These are phyloP conservation scores for Microbotryum intermedium DNA, from an alignment of 1,284 basidiomycete genomes.

Conservation along the genomic window DNA sequence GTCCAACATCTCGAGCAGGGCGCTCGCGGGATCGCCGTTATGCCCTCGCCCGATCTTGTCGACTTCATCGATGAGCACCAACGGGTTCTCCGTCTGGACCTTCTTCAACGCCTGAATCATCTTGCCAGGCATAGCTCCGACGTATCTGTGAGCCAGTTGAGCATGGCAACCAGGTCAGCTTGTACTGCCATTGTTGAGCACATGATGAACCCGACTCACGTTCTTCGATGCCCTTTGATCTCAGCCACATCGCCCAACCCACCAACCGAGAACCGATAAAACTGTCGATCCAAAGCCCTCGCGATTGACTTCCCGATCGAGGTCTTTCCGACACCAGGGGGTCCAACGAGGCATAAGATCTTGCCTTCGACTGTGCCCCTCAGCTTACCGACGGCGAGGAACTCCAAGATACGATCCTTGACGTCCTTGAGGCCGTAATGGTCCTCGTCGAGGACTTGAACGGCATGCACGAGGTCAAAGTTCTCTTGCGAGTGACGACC, in stretches of 20 bases:
- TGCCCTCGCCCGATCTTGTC: conserved; percentile 94
- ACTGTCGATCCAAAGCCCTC: conserved; percentile 71
- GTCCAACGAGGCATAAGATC: conserved; percentile 93
- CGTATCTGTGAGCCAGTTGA: conserved; percentile 14
- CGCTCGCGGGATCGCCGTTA: conserved; percentile 92
- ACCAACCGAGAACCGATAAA: conserved; percentile 95
- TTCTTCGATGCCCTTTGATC: conserved; percentile 96
- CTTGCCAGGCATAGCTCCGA: conserved; percentile 87
- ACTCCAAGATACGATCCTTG: conserved; percentile 95
- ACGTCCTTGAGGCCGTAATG: conserved; percentile 94
- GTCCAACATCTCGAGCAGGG: conserved; percentile 93
- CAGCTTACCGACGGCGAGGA: conserved; percentile 94
- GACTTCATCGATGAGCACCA: conserved; percentile 88
- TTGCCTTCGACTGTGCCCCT: conserved; percentile 96
- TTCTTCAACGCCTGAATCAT: conserved; percentile 96
- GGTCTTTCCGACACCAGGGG: conserved; percentile 72
- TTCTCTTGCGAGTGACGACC: conserved; percentile 91
- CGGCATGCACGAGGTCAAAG: conserved; percentile 78
- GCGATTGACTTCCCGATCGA: conserved; percentile 75
- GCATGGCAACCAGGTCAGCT: neutral
- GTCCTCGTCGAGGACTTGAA: conserved; percentile 82
- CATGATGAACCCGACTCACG: conserved; percentile 73
- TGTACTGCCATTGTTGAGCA: neutral
- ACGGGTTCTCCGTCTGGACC: conserved; percentile 92
- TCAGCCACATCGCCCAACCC: conserved; percentile 96